Percentiles rank a stretch among this genome's conserved stretches.
These are phyloP conservation scores for Salix koriyanagi DNA, from an alignment of 345 rosid species.

Conservation along the genomic window DNA sequence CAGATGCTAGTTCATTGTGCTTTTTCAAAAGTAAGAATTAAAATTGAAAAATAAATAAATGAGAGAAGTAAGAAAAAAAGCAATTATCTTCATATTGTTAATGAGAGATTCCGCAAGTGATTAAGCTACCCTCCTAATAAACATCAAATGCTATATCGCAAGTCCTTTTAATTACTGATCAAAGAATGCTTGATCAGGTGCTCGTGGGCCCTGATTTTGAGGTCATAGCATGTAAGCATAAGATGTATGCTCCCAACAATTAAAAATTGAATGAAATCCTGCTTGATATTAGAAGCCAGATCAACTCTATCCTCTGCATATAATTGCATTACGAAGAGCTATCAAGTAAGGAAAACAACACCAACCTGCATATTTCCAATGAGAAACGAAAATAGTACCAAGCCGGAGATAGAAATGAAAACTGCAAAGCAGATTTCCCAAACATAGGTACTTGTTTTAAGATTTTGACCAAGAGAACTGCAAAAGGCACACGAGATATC, in stretches of 20 bases:
- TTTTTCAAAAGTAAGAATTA: not conserved
- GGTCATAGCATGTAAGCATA: not conserved
- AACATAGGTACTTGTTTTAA: constrained; percentile 60
- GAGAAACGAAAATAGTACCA: constrained; percentile 69
- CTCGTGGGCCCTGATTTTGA: not conserved
- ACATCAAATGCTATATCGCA: not conserved
- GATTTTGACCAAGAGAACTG: constrained; percentile 76
- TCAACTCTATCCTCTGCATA: not conserved
- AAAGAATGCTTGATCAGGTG: not conserved
- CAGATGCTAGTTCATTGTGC: not conserved
- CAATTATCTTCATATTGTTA: not conserved
- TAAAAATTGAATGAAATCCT: not conserved
- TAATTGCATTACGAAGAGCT: not conserved
- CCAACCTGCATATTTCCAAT: constrained; percentile 94
- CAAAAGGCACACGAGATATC: constrained; percentile 11
- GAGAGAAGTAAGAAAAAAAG: not conserved
- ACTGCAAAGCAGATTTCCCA: constrained; percentile 75
- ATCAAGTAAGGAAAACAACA: not conserved
- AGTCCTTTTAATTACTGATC: not conserved
- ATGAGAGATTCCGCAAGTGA: not conserved
- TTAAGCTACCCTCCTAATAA: not conserved
- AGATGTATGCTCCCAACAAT: not conserved
- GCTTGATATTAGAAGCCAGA: not conserved
- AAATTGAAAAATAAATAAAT: not conserved
- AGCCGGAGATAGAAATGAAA: constrained; percentile 56